Percentiles rank a stretch among this genome's conserved stretches.
phyloP scores from a whole-genome alignment of 2,329 filamentous ascomycete species.

The Niveomyces coronatus region DNA sequence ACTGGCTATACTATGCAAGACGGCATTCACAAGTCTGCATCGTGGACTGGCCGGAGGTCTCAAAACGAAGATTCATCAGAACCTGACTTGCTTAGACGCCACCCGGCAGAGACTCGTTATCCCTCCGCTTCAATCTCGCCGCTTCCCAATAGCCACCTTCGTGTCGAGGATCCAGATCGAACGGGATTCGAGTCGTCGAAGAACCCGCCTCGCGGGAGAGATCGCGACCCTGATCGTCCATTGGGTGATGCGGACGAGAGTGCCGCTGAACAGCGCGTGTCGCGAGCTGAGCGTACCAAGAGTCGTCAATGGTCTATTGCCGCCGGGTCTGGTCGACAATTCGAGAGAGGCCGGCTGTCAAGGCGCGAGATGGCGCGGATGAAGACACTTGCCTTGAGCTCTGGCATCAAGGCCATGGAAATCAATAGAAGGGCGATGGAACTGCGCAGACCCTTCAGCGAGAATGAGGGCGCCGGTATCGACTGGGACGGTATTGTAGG shows the following conservation, averaged over 20 bases:
- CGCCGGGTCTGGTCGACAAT: conserved; percentile 25
- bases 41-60: conserved; percentile 8
- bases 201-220: conserved; percentile 19
- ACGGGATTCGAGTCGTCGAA: conserved; percentile 29
- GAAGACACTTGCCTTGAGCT: conserved; percentile 64
- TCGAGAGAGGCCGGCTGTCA: conserved; percentile 33
- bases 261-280: conserved; percentile 4
- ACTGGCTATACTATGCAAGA: conserved; percentile 15
- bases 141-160: conserved; percentile 14
- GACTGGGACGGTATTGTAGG: conserved; percentile 35
- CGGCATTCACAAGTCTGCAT: conserved; percentile 12
- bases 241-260: conserved; percentile 22
- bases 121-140: conserved; percentile 29
- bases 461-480: conserved; percentile 15
- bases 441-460: conserved; percentile 23
- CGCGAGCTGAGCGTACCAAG: conserved; percentile 16
- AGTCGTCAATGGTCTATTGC: conserved; percentile 42
- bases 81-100: conserved; percentile 39
- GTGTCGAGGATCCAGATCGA: conserved; percentile 21
- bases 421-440: conserved; percentile 57
- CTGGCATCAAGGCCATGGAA: conserved; percentile 83
- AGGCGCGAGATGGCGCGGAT: conserved; percentile 74
- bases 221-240: conserved; percentile 25
- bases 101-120: conserved; percentile 35
- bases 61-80: conserved; percentile 32